Evolutionary conservation across 2,329 filamentous ascomycete genomes (phyloP).

Genomic region (Fusarium luffae): DNA sequence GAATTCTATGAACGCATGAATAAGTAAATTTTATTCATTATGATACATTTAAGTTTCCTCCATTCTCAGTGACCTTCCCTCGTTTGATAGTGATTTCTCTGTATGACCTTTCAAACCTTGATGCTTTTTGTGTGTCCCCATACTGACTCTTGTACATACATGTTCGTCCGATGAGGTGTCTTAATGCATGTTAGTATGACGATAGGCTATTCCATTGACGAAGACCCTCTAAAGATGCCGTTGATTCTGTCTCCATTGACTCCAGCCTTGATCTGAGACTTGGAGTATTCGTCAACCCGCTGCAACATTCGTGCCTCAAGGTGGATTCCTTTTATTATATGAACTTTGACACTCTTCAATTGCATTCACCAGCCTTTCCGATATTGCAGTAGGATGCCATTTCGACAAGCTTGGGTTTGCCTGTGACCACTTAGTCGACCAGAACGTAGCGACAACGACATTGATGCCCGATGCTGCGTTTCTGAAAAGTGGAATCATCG

Average conservation of each 20-base stretch:
- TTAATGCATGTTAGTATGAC: background rate
- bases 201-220: no score
- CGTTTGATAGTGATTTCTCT: no score
- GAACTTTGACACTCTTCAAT: background rate
- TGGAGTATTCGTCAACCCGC: rapidly evolving
- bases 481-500: no score
- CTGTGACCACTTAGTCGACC: rapidly evolving
- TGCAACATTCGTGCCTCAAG: background rate
- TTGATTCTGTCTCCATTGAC: background rate
- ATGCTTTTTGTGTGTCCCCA: rapidly evolving
- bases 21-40: slow-evolving; percentile 1
- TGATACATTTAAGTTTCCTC: background rate
- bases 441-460: no score
- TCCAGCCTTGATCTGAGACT: background rate
- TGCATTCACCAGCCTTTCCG: background rate
- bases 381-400: background rate
- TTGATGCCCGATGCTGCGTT: rapidly evolving
- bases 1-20: slow-evolving; percentile 13
- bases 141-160: background rate
- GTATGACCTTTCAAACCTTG: rapidly evolving
- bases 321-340: background rate
- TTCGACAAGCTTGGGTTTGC: no score
- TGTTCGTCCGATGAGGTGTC: no score
- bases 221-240: no score
- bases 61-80: background rate